Evolutionary conservation across 768 basidiomycete species (phyloP).

Genomic region (Rhizopogon vulgaris): DNA sequence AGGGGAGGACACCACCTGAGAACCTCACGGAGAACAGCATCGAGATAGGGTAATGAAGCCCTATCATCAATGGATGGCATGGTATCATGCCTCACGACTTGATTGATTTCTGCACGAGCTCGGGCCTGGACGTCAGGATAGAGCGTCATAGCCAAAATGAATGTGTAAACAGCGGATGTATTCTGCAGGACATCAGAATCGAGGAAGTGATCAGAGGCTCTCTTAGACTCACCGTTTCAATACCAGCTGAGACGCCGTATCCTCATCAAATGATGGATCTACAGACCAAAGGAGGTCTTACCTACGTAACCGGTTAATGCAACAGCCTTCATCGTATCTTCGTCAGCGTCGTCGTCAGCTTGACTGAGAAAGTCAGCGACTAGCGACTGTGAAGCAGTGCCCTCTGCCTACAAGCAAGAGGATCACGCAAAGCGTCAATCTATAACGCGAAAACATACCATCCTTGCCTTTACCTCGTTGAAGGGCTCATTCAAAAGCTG

Average conservation of each 20-base stretch:
- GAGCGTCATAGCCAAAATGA: constrained; percentile 22
- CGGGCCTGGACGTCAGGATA: constrained; percentile 23
- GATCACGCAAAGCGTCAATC: too few species aligned
- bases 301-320: neutral
- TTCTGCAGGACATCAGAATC: constrained; percentile 15
- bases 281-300: neutral
- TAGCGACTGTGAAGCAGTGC: neutral
- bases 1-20: constrained; percentile 1
- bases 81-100: constrained; percentile 15
- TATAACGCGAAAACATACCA: neutral
- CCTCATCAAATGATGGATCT: neutral
- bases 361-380: neutral
- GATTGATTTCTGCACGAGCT: constrained; percentile 21
- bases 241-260: neutral
- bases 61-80: constrained; percentile 10
- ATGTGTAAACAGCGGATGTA: constrained; percentile 17
- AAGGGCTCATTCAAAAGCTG: neutral
- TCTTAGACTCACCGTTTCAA: neutral
- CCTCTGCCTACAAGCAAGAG: neutral
- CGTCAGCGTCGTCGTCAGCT: neutral
- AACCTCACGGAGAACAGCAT: constrained; percentile 8
- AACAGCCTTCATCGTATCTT: neutral
- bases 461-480: neutral
- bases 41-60: constrained; percentile 6
- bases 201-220: constrained; percentile 16